phyloP scores from a whole-genome alignment of 1,139 yeast genomes.

The Candida labiduridarum region DNA sequence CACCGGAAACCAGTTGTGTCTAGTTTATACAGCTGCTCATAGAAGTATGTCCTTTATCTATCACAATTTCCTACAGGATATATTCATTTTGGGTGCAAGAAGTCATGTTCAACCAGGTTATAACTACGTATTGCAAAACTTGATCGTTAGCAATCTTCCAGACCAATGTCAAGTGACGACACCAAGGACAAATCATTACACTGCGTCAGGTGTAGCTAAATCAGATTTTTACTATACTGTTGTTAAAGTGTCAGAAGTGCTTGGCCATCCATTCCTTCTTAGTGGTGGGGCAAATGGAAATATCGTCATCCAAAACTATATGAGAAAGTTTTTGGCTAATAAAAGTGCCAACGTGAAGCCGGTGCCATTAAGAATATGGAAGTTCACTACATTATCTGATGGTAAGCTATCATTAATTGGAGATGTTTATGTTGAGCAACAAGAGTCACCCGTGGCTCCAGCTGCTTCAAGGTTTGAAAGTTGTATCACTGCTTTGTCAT shows the following conservation, averaged over 20 bases:
- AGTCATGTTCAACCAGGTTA: conserved; percentile 28
- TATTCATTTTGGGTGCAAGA: conserved; percentile 25
- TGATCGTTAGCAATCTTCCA: conserved; percentile 27
- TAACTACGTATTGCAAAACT: conserved; percentile 29
- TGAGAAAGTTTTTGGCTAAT: conserved; percentile 38
- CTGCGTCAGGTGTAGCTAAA: conserved; percentile 30
- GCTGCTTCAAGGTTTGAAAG: conserved; percentile 57
- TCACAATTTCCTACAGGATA: conserved; percentile 39
- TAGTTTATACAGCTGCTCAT: conserved; percentile 56
- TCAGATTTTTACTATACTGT: conserved; percentile 34
- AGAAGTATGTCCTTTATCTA: conserved; percentile 41
- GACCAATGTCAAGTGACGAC: conserved; percentile 35
- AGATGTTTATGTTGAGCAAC: conserved; percentile 28
- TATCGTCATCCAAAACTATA: conserved; percentile 35
- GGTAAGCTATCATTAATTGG: conserved; percentile 22
- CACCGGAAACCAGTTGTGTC: conserved; percentile 30
- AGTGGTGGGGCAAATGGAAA: conserved; percentile 69
- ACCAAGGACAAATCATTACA: conserved; percentile 40
- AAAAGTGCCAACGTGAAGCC: conserved; percentile 34
- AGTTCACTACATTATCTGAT: conserved; percentile 19
- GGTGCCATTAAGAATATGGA: conserved; percentile 42
- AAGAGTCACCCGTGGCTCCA: conserved; percentile 31
- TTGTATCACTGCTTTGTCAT: conserved; percentile 54
- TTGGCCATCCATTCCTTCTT: conserved; percentile 63
- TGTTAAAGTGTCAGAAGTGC: conserved; percentile 31